Base-by-base conservation (phyloP, 2,329 filamentous ascomycete species). In the Aschersonia sp. region DNA sequence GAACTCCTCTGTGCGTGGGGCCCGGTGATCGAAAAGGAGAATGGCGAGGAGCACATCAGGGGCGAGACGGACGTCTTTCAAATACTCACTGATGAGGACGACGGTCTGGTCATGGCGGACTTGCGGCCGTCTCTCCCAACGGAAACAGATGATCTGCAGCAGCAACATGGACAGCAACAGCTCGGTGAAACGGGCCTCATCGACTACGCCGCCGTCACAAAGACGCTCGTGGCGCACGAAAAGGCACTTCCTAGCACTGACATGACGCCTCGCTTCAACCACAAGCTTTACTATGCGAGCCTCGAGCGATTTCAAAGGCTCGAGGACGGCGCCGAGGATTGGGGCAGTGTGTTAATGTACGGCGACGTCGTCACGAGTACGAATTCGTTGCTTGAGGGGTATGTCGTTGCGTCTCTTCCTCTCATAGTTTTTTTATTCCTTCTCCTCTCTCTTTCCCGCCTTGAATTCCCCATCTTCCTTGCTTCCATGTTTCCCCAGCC, bases 291-390 rank as follows among this genome's bases (percentile, higher is more conserved):
- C 63, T 97, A 83, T 61, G 70, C 77, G 5, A 83, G 83, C 50
- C 70, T 97, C 8, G 66, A 69, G 30, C 67, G 77, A 30, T 94
- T 88, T 59, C 79, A 84, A 46, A 54, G 56, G 31, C 61, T 61
- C 5, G 72, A 75, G 44, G 71, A 74, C 2, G 73, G 77, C 43
- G 73, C 79, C 0, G 68, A 76, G 4, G 67, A 76, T 30, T 97
- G 94, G 71, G 92, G 92, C 5, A 76, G 81, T 45, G 69, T 76
- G 45, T 64, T 98, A 4, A 70, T 97, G 53, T 97, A 97, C 58
- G 89, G 84, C 47, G 87, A 95, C 62, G 87, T 95, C 6, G 74
- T 95, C 12, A 95, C 90, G 3, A 94, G 87, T 61, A 98, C 92
- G 31, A 95, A 90, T 65, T 95, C 89, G 0, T 71, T 97, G 5